Base-by-base conservation (phyloP, 2,329 filamentous ascomycete genomes). In the Ceratocystis papillata region DNA sequence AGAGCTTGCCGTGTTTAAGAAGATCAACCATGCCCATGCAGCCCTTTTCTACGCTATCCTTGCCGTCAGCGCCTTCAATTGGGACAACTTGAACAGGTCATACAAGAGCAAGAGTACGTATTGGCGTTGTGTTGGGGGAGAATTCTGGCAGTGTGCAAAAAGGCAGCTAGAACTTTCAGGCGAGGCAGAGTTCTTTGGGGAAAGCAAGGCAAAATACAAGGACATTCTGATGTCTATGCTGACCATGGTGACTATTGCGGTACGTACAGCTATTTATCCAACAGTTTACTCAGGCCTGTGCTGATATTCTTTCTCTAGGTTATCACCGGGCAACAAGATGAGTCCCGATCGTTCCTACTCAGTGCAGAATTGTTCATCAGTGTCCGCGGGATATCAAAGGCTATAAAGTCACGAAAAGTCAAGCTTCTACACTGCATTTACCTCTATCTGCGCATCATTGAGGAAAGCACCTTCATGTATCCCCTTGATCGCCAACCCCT, bases 351-450 rank as follows among this genome's bases (percentile, higher is more conserved):
- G 25, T 78, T 74, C n/a, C 71, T 75, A 1, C 68, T 79, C 0
- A 77, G 79, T 62, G 76, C 77, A 0, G 77, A 79, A 67, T 73
- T 75, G 1, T 74, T 79, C 12, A 78, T 79, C 4, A 74, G 74
- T 1, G 63, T 76, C 5, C 72, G 72, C 5, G 77, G 78, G 0
- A 67, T 79, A 0, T 71, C 72, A 5, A 73, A 71, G 69, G 33
- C 73, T 3, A 71, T 70, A 6, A 78, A 77, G 48, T 77, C 77
- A 1, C 74, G 76, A 17, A 76, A 78, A 22, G 71, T 75, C 0
- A 75, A 78, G 1, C 69, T 80, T 0, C 70, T 80, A 0, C 79
- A 80, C 67, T 78, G 80, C 66, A 78, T 78, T 70, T 80, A 80
- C 67, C 76, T 75, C 0, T 78, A 77, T 62, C 71, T 78, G 5